Evolutionary conservation across 495 filamentous ascomycete genomes (phyloP), one percentile per base, ranked within the genome.

Genomic region (Aspergillus baeticus): DNA sequence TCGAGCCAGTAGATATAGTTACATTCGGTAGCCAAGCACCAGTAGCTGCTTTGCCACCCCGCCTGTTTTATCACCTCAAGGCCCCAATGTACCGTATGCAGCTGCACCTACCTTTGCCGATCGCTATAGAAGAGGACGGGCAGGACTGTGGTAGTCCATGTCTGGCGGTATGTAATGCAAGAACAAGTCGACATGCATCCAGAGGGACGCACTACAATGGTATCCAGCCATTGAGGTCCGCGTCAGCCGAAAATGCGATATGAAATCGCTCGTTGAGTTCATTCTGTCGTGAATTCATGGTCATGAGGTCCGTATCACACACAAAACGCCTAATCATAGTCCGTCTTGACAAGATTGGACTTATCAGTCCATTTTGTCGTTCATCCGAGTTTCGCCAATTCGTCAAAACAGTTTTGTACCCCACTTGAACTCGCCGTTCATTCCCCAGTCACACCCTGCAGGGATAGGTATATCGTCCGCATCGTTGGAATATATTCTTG

Each of bases 391-490:
- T 3, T 6, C 2, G 15, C 37, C 35, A 52, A n/a, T 41, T 41
- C 34, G 26, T 52, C 49, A 52, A 42, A 42, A 31, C 2, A 52
- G 20, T 14, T 52, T 52, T 22, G 49, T 42, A n/a, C 37, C 15
- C 49, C 49, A 52, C 23, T 10, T 31, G 22, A 52, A 52, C 49
- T 52, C 36, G 49, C 49, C 49, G 15, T 52, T 21, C 49, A 52
- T 52, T 1, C 49, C 49, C 49, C 49, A 52, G 17, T 52, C 36
- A 33, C 22, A 21, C 10, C 49, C 49, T 33, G 49, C n/a, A 15
- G 49, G 37, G 14, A 22, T 52, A 10, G 18, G 23, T 23, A 41
- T 13, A 3, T 42, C 49, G 13, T 23, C 20, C 38, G 29, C 23
- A 26, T 52, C 15, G 36, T 42, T 14, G 18, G 26, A 10, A 14